Conservation (phyloP, 352 stramenopile genomes). For the Pilasporangium apinafurcum region DNA sequence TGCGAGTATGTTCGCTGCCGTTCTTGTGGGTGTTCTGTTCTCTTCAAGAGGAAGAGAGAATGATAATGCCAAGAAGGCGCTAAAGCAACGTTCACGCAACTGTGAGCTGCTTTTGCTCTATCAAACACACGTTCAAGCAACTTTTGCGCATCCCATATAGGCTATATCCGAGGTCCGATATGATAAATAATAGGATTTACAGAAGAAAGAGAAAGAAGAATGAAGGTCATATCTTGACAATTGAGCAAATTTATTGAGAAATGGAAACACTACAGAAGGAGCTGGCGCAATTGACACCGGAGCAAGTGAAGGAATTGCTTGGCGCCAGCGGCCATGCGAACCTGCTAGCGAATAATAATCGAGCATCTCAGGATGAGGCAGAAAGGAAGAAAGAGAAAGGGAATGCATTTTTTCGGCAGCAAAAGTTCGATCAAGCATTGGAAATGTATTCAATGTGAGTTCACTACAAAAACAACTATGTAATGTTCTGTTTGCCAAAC, state of each 20-base stretch:
- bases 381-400: conserved; percentile 32
- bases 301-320: conserved; percentile 23
- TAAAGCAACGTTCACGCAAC: too few species aligned
- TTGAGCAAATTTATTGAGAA: not conserved
- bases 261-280: conserved; percentile 25
- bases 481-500: not conserved
- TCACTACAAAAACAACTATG: not conserved
- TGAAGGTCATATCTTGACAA: too few species aligned
- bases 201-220: too few species aligned
- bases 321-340: conserved; percentile 21
- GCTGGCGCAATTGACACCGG: conserved; percentile 15
- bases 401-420: conserved; percentile 45
- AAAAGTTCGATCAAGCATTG: conserved; percentile 24
- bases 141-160: conserved; percentile 12
- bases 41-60: conserved; percentile 1
- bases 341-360: conserved; percentile 16
- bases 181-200: too few species aligned
- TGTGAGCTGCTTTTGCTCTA: too few species aligned
- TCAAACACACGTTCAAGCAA: conserved; percentile 12
- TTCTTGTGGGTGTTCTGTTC: not conserved
- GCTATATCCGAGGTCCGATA: too few species aligned
- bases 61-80: conserved; percentile 2
- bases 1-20: too few species aligned
- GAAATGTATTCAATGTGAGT: conserved; percentile 30
- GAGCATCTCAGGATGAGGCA: conserved; percentile 5